Evolutionary conservation across 129 eudicot genomes (phyloP).

Genomic region (Centella asiatica): DNA sequence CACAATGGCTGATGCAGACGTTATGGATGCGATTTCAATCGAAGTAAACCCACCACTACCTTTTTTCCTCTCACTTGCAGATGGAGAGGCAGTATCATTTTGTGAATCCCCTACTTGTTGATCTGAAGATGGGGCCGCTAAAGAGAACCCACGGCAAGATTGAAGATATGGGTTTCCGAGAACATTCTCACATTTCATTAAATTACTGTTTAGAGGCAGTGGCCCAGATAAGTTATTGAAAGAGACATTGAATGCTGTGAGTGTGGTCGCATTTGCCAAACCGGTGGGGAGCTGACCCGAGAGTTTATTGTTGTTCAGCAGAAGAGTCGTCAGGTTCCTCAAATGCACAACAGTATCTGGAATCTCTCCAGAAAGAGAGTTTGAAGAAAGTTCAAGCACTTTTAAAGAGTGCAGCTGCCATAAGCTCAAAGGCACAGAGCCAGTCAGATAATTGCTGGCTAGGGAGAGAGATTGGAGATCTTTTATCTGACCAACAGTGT

Average conservation of each 20-base stretch:
- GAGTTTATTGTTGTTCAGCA: constrained; percentile 58
- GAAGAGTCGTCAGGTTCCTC: constrained; percentile 40
- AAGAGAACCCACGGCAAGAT: constrained; percentile 41
- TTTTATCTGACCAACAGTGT: constrained; percentile 42
- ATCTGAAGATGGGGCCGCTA: constrained; percentile 34
- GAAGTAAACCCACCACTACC: constrained; percentile 32
- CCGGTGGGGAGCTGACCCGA: constrained; percentile 59
- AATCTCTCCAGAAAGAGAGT: constrained; percentile 56
- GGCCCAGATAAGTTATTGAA: constrained; percentile 72
- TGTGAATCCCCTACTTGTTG: constrained; percentile 19
- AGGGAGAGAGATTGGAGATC: constrained; percentile 45
- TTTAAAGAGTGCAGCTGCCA: constrained; percentile 45
- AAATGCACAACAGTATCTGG: constrained; percentile 45
- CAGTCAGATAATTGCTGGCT: constrained; percentile 47
- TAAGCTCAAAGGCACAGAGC: constrained; percentile 46
- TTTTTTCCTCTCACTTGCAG: constrained; percentile 2
- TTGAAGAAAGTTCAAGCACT: constrained; percentile 57
- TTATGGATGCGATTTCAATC: constrained; percentile 74
- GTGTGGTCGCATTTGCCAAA: constrained; percentile 34
- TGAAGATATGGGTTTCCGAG: constrained; percentile 60
- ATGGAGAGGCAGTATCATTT: constrained; percentile 16
- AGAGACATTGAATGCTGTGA: constrained; percentile 55
- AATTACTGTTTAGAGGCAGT: constrained; percentile 27
- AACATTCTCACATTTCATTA: constrained; percentile 58
- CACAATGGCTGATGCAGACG: constrained; percentile 67